Evolutionary conservation across 23 red algal species (phyloP).

Genomic region (Agarophyton chilense): DNA sequence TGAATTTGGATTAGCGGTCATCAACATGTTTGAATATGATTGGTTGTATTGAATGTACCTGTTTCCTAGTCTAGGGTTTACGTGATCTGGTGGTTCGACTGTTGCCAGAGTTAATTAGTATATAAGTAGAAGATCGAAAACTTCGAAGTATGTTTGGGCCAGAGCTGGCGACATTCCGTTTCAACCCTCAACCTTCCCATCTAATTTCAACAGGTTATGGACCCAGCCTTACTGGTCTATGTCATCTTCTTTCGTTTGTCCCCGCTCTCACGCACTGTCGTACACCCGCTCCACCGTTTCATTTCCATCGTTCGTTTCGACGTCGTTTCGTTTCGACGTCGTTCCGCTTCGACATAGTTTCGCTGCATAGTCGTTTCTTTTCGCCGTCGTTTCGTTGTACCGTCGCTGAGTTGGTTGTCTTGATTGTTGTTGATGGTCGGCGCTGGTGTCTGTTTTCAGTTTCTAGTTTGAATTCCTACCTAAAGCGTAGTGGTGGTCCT

Average conservation of each 20-base stretch:
- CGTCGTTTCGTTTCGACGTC: too few species aligned
- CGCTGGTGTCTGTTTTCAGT: too few species aligned
- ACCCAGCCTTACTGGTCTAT: background rate
- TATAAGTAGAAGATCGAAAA: background rate
- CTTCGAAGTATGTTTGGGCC: background rate
- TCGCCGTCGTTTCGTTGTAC: too few species aligned
- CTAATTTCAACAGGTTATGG: background rate
- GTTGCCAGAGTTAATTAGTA: background rate
- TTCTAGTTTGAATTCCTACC: too few species aligned
- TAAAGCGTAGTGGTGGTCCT: too few species aligned
- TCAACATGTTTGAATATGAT: slow-evolving; percentile 1
- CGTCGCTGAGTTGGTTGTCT: too few species aligned
- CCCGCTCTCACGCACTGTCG: background rate
- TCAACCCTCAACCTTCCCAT: background rate
- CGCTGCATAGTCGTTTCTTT: too few species aligned
- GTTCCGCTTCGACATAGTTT: too few species aligned
- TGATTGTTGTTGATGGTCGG: too few species aligned
- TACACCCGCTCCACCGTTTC: background rate
- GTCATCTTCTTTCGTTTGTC: background rate
- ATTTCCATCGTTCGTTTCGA: background rate
- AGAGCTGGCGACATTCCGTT: background rate
- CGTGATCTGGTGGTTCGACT: too few species aligned
- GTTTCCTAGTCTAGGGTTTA: background rate
- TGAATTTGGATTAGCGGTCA: too few species aligned
- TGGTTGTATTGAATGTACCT: background rate